Conservation (phyloP, 805 yeast species). For the Wickerhamomyces rabaulensis region DNA sequence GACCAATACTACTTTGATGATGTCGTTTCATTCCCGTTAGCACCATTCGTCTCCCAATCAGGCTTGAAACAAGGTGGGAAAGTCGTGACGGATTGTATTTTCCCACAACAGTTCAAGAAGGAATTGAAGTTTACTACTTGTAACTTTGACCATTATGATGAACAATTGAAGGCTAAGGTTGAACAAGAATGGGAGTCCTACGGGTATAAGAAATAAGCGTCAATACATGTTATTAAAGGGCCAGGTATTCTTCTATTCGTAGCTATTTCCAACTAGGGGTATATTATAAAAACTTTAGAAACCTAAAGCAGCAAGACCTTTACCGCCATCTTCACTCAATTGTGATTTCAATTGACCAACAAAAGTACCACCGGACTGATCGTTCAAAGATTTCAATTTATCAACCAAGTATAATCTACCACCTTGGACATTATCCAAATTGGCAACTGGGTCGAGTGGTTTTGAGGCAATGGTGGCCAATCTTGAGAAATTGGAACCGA, state of each 20-base stretch:
- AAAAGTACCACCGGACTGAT: constrained; percentile 15
- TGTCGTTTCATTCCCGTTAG: constrained; percentile 18
- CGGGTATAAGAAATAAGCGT: constrained; percentile 4
- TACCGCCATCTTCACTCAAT: constrained; percentile 10
- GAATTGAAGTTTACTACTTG: constrained; percentile 20
- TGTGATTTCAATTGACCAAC: constrained; percentile 15
- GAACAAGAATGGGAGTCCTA: constrained; percentile 7
- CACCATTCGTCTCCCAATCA: constrained; percentile 20
- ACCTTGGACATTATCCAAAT: constrained; percentile 12
- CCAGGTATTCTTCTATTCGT: background rate
- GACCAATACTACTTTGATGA: constrained; percentile 19
- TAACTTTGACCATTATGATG: constrained; percentile 12
- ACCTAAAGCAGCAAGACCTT: constrained; percentile 15
- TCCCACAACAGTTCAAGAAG: constrained; percentile 16
- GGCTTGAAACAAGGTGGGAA: constrained; percentile 19
- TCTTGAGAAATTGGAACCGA: constrained; percentile 82
- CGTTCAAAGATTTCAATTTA: constrained; percentile 14
- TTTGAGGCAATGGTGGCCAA: constrained; percentile 56
- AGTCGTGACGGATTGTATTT: constrained; percentile 23
- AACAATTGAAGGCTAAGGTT: constrained; percentile 1
- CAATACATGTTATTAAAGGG: too few relatives aligned
- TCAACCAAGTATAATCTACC: constrained; percentile 17
- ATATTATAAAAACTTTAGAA: constrained; percentile 2
- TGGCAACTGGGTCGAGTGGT: constrained; percentile 57
- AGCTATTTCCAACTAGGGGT: background rate